Conservation (phyloP, 2,329 filamentous ascomycete genomes). For the Diaporthe vexans region DNA sequence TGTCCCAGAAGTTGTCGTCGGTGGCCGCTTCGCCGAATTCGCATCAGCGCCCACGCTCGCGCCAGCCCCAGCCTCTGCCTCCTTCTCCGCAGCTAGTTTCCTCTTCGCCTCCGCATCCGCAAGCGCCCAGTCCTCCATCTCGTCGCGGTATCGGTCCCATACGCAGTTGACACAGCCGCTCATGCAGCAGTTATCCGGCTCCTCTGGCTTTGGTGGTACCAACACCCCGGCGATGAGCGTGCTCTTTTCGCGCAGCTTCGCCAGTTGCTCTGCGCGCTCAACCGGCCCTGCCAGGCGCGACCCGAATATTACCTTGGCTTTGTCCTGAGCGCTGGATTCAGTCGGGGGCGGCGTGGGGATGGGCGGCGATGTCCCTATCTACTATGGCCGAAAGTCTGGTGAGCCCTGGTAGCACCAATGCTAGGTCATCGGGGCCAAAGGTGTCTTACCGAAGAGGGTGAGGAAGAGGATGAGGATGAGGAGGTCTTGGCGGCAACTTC, state of each 20-base stretch:
- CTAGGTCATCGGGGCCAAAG: neutral
- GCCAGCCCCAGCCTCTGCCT: conserved; percentile 19
- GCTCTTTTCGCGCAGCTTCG: conserved; percentile 70
- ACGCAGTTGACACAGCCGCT: conserved; percentile 98
- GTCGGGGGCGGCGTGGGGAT: conserved; percentile 58
- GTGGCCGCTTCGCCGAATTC: conserved; percentile 40
- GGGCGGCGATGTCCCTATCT: conserved; percentile 49
- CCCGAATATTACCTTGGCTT: conserved; percentile 82
- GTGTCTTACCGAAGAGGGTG: conserved; percentile 35
- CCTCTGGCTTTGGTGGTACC: conserved; percentile 86
- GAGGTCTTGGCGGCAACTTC: conserved; percentile 39
- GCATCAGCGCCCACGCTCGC: conserved; percentile 33
- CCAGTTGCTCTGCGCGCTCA: conserved; percentile 73
- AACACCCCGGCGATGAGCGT: conserved; percentile 81
- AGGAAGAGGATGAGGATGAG: neutral
- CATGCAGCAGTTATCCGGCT: conserved; percentile 99
- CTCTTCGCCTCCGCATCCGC: conserved; percentile 74
- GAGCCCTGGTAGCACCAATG: neutral
- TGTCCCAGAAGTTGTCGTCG: conserved; percentile 44
- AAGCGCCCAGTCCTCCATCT: conserved; percentile 88
- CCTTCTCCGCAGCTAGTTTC: conserved; percentile 59
- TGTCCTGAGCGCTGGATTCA: conserved; percentile 61
- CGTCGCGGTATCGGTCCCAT: conserved; percentile 92
- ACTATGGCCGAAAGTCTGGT: conserved; percentile 33
- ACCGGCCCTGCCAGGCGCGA: conserved; percentile 81